Evolutionary conservation across 2,329 filamentous ascomycete genomes (phyloP).

Genomic region (Kalmusia sp.): DNA sequence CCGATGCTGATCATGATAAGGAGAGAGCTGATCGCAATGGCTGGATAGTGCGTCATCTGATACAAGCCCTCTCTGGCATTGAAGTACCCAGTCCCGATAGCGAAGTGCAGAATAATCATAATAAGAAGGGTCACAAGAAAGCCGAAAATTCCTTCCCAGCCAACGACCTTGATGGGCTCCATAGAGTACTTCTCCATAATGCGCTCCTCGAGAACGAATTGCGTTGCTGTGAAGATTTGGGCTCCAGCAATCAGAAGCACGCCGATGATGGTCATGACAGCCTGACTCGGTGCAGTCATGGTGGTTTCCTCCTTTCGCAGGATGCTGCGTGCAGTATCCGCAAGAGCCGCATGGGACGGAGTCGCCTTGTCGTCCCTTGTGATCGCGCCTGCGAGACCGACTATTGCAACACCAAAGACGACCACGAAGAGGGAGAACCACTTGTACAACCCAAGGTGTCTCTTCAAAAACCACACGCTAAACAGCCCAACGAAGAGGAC

Average conservation of each 20-base stretch:
- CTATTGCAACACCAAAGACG: constrained; percentile 84
- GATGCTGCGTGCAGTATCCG: constrained; percentile 15
- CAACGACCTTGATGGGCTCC: constrained; percentile 89
- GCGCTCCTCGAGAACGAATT: constrained; percentile 96
- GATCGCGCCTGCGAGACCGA: constrained; percentile 87
- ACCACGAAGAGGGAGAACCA: constrained; percentile 90
- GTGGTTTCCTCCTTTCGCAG: constrained; percentile 44
- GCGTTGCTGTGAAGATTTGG: constrained; percentile 94
- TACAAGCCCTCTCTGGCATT: constrained; percentile 86
- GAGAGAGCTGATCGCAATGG: constrained; percentile 78
- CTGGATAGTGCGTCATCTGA: constrained; percentile 75
- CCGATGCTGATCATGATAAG: constrained; percentile 98
- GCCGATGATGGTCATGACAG: constrained; percentile 77
- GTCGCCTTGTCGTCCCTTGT: constrained; percentile 70
- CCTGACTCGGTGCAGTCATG: constrained; percentile 57
- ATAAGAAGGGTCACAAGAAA: constrained; percentile 78
- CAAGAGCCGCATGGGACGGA: constrained; percentile 32
- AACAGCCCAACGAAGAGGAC: constrained; percentile 96
- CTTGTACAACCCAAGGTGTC: constrained; percentile 84
- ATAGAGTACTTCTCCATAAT: constrained; percentile 81
- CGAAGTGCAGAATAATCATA: constrained; percentile 81
- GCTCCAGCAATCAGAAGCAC: constrained; percentile 90
- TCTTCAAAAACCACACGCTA: constrained; percentile 86
- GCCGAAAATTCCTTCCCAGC: constrained; percentile 95
- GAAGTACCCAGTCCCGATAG: constrained; percentile 85